phyloP scores from a whole-genome alignment of 164 flowering plant genomes.

The Echeveria elegans region DNA sequence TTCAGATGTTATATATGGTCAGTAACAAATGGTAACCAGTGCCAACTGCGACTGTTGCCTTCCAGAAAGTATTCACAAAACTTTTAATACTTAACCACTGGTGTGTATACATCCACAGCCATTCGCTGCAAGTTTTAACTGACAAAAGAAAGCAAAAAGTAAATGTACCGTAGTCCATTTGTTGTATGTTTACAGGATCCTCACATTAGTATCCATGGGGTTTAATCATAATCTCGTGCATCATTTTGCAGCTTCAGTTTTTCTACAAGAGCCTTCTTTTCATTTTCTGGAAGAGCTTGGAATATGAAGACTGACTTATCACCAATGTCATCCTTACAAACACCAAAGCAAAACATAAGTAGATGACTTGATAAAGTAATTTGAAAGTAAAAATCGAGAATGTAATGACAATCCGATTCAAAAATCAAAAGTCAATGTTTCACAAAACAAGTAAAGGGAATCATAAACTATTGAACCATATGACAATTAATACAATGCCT shows the following conservation, averaged over 20 bases:
- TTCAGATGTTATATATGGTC: too few relatives aligned
- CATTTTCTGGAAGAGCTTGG: slow-evolving; percentile 39
- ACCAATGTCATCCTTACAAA: slow-evolving; percentile 11
- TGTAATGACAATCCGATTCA: background rate
- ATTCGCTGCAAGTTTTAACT: background rate
- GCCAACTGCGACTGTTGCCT: too few relatives aligned
- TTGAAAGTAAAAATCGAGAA: background rate
- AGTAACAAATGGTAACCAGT: too few relatives aligned
- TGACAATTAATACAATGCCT: background rate
- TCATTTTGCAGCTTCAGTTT: slow-evolving; percentile 44
- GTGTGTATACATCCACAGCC: too few relatives aligned
- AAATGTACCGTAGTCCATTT: background rate
- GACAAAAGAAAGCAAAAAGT: background rate
- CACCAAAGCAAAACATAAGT: background rate
- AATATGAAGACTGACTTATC: slow-evolving; percentile 14
- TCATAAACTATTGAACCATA: background rate
- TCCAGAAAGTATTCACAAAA: too few relatives aligned
- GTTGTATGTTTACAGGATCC: background rate
- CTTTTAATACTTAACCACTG: too few relatives aligned
- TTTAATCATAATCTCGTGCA: background rate
- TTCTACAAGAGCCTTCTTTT: slow-evolving; percentile 53
- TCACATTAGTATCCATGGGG: too few relatives aligned
- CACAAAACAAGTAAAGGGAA: too few relatives aligned
- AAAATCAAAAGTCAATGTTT: background rate
- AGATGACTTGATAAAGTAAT: background rate